Conservation (phyloP, 1,284 basidiomycete species). For the Ustilago loliicola region DNA sequence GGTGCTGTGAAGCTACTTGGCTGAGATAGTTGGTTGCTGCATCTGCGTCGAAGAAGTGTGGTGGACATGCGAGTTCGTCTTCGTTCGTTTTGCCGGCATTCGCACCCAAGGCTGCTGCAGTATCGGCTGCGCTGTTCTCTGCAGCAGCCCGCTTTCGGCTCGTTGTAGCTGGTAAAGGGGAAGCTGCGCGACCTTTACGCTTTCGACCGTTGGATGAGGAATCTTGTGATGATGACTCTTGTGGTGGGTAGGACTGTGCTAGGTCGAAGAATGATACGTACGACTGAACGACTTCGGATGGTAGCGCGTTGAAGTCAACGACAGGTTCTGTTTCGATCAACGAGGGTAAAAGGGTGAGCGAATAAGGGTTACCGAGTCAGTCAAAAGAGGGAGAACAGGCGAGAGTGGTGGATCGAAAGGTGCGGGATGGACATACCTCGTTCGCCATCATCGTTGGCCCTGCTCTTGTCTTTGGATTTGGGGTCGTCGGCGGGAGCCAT, state of each 20-base stretch:
- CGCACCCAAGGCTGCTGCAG: constrained; percentile 16
- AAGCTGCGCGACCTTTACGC: constrained; percentile 34
- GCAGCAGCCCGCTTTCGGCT: constrained; percentile 37
- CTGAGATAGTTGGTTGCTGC: constrained; percentile 58
- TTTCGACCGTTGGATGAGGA: constrained; percentile 37
- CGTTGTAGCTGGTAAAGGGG: constrained; percentile 20
- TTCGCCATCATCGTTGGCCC: constrained; percentile 34
- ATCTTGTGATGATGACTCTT: constrained; percentile 31
- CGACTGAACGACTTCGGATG: constrained; percentile 53
- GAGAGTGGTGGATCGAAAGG: neutral
- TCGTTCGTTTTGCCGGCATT: constrained; percentile 28
- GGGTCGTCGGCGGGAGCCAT: constrained; percentile 39
- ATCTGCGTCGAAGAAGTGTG: constrained; percentile 61
- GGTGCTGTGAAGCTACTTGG: constrained; percentile 57
- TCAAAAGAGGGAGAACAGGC: neutral
- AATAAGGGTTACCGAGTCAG: neutral
- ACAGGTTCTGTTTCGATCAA: constrained; percentile 31
- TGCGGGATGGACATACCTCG: constrained; percentile 22
- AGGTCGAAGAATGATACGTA: constrained; percentile 61
- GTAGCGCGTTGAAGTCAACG: constrained; percentile 56
- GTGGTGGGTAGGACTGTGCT: constrained; percentile 55
- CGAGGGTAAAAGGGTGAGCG: neutral
- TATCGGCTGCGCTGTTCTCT: constrained; percentile 35
- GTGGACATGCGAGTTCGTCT: constrained; percentile 53
- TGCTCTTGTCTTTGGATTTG: constrained; percentile 36